phyloP scores from a whole-genome alignment of 495 filamentous ascomycete species.

The Annulohypoxylon stygium region DNA sequence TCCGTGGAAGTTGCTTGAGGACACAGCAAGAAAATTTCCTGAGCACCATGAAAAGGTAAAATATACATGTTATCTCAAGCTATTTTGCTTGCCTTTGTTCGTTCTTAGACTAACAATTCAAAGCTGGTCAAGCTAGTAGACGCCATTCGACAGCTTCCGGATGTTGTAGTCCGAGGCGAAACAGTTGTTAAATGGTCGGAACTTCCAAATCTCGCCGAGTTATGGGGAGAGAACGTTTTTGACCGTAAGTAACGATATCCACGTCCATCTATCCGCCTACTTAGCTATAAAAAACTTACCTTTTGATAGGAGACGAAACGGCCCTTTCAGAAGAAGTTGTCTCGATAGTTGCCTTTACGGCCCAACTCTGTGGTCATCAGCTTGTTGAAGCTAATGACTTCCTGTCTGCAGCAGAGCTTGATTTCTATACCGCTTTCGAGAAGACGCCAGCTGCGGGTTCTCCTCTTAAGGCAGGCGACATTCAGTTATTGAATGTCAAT shows the following conservation, averaged over 20 bases:
- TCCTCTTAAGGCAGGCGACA: conserved; percentile 11
- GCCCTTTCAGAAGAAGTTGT: conserved; percentile 25
- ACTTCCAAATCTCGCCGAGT: conserved; percentile 19
- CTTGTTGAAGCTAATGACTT: conserved; percentile 19
- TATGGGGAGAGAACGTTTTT: conserved; percentile 34
- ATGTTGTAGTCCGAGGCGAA: conserved; percentile 27
- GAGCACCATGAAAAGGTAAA: conserved; percentile 29
- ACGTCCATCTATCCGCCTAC: neutral
- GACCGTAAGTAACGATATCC: conserved; percentile 30
- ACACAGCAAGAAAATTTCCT: conserved; percentile 30
- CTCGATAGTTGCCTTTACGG: conserved; percentile 33
- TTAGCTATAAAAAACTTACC: conserved; percentile 1
- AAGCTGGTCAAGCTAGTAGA: conserved; percentile 32
- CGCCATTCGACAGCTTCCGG: conserved; percentile 26
- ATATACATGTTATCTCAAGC: neutral
- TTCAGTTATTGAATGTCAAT: conserved; percentile 17
- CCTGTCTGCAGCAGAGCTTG: conserved; percentile 18
- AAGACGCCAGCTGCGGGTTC: neutral
- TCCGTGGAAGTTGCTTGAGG: conserved; percentile 28
- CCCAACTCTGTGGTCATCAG: conserved; percentile 33
- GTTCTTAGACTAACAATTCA: conserved; percentile 10
- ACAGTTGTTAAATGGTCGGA: conserved; percentile 30
- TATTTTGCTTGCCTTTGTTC: neutral
- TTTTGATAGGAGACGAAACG: conserved; percentile 5
- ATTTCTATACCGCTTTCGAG: conserved; percentile 45